A percentile compares a stretch with the other conserved stretches of the same genome.
Conservation (phyloP, 129 eudicot species). For the Centrapalus pauciflorus region DNA sequence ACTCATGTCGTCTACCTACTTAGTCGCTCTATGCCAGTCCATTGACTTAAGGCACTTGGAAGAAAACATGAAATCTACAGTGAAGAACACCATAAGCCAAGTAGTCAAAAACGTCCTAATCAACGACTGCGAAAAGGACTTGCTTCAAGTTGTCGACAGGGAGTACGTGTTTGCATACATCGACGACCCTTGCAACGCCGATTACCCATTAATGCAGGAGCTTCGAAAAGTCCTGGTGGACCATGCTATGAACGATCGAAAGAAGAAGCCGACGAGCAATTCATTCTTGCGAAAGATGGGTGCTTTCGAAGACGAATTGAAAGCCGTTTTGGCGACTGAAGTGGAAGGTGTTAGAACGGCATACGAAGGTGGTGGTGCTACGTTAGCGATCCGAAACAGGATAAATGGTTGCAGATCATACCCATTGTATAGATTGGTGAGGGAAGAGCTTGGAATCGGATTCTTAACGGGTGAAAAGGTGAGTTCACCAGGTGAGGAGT, state of each 20-base stretch:
- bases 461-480: slow-evolving; percentile 54
- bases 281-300: slow-evolving; percentile 44
- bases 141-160: slow-evolving; percentile 46
- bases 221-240: too few relatives aligned
- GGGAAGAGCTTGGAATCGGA: slow-evolving; percentile 35
- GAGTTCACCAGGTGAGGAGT: slow-evolving; percentile 53
- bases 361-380: slow-evolving; percentile 32
- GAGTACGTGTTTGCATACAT: slow-evolving; percentile 48
- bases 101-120: slow-evolving; percentile 23
- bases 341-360: slow-evolving; percentile 40
- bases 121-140: slow-evolving; percentile 33
- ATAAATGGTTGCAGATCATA: slow-evolving; percentile 52
- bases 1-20: too few relatives aligned
- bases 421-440: slow-evolving; percentile 52
- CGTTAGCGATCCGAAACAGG: slow-evolving; percentile 32
- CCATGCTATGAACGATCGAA: slow-evolving; percentile 44
- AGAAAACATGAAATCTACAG: slow-evolving; percentile 29
- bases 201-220: slow-evolving; percentile 57
- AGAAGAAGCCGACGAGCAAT: slow-evolving; percentile 28
- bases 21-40: slow-evolving; percentile 33
- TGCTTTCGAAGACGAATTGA: slow-evolving; percentile 47
- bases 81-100: slow-evolving; percentile 32
- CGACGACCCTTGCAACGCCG: slow-evolving; percentile 49
- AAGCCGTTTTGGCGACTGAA: slow-evolving; percentile 46
- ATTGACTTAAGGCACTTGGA: slow-evolving; percentile 40